These are phyloP conservation scores for Fusarium xylarioides DNA, from an alignment of 2,329 filamentous ascomycete genomes.

Conservation along the genomic window DNA sequence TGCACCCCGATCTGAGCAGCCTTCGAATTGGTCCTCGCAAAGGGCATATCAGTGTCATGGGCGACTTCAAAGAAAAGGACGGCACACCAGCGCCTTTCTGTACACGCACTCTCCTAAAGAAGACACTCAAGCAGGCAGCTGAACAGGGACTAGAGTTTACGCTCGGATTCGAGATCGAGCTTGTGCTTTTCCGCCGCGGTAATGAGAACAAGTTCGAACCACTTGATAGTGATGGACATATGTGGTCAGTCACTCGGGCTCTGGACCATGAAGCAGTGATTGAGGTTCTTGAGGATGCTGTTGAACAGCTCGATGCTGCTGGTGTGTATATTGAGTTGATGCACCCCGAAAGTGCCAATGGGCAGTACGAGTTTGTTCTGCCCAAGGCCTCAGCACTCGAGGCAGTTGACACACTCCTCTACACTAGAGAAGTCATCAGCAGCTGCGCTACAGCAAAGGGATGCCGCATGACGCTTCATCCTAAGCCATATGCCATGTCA, in stretches of 20 bases:
- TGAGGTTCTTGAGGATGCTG: constrained; percentile 72
- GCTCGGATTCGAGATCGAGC: constrained; percentile 84
- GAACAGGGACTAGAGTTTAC: constrained; percentile 66
- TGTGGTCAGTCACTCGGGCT: constrained; percentile 73
- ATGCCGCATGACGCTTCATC: constrained; percentile 76
- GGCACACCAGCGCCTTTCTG: constrained; percentile 64
- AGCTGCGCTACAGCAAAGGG: constrained; percentile 69
- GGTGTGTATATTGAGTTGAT: constrained; percentile 76
- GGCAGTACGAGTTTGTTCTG: constrained; percentile 82
- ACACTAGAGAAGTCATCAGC: constrained; percentile 74
- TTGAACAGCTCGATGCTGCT: constrained; percentile 65
- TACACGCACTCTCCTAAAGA: constrained; percentile 70
- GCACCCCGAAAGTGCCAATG: constrained; percentile 76
- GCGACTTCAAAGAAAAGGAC: constrained; percentile 69
- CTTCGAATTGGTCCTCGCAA: constrained; percentile 67
- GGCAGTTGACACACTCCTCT: constrained; percentile 77
- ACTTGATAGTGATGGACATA: constrained; percentile 70
- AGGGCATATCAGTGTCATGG: constrained; percentile 72
- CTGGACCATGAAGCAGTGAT: constrained; percentile 67
- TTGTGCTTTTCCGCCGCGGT: constrained; percentile 70
- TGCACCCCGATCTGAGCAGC: constrained; percentile 72
- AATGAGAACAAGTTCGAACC: constrained; percentile 48
- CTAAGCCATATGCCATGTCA: constrained; percentile 68
- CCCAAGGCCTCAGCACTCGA: constrained; percentile 68
- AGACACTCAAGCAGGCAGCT: constrained; percentile 61